A percentile compares a stretch with the other conserved stretches of the same genome.
Evolutionary conservation across 768 basidiomycete species (phyloP).

Genomic region (Lentinula raphanica): DNA sequence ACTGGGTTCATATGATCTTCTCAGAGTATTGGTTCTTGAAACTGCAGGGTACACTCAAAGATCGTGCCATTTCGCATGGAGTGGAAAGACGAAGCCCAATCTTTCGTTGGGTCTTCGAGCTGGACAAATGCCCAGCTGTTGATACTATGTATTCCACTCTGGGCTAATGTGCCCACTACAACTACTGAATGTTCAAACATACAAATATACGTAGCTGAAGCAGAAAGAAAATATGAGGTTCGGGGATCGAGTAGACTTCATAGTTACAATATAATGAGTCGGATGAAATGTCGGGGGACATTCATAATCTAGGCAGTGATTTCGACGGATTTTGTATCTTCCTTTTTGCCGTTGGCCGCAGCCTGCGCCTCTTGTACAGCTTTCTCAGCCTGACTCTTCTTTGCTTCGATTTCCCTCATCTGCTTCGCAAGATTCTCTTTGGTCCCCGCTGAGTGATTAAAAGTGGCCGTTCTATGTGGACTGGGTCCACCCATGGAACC

Average conservation of each 20-base stretch:
- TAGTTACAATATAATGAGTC: background rate
- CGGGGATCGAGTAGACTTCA: background rate
- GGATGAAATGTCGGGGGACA: background rate
- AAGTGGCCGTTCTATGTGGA: slow-evolving; percentile 65
- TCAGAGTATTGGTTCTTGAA: too few relatives aligned
- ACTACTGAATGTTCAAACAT: background rate
- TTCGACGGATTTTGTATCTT: slow-evolving; percentile 47
- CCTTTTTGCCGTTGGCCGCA: slow-evolving; percentile 52
- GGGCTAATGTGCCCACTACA: background rate
- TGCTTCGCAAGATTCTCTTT: slow-evolving; percentile 45
- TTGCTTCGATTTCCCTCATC: slow-evolving; percentile 64
- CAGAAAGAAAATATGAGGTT: background rate
- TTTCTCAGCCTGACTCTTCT: slow-evolving; percentile 56
- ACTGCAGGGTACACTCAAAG: too few relatives aligned
- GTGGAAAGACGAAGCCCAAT: background rate
- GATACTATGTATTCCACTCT: slow-evolving; percentile 3
- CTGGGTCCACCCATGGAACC: slow-evolving; percentile 63
- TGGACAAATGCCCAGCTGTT: background rate
- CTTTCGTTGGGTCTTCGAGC: slow-evolving; percentile 1
- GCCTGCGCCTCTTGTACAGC: slow-evolving; percentile 62
- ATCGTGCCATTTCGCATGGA: background rate
- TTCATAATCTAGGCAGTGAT: slow-evolving; percentile 31
- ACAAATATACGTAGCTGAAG: background rate
- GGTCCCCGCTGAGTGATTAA: slow-evolving; percentile 47
- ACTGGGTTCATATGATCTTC: too few relatives aligned